Conservation (phyloP, 2,329 filamentous ascomycete genomes). For the Neobulgaria alba region DNA sequence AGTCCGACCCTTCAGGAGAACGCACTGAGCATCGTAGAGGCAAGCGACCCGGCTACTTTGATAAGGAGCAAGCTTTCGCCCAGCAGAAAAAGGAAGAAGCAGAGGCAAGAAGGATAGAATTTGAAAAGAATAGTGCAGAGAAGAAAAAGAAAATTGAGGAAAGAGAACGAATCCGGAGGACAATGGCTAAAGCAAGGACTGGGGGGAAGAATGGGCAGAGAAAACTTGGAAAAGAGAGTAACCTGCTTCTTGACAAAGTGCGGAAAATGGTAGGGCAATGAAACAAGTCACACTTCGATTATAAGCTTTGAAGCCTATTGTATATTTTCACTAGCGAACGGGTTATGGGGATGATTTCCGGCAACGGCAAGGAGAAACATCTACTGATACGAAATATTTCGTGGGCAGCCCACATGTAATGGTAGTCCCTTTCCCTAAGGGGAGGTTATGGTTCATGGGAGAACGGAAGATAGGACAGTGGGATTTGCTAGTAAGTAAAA, state of each 20-base stretch:
- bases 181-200: constrained; percentile 40
- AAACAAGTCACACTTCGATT: no score
- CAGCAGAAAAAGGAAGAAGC: constrained; percentile 45
- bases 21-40: constrained; percentile 10
- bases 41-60: constrained; percentile 30
- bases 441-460: no score
- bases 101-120: constrained; percentile 37
- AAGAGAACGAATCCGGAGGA: constrained; percentile 37
- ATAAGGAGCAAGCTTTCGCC: constrained; percentile 32
- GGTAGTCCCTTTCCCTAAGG: no score
- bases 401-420: no score
- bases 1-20: not conserved
- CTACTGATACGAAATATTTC: no score
- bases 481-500: no score
- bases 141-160: constrained; percentile 52
- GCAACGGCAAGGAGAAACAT: no score
- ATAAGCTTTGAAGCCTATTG: no score
- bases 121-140: constrained; percentile 45
- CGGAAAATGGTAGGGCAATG: constrained; percentile 36
- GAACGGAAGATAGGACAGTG: no score
- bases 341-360: no score
- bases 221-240: constrained; percentile 61
- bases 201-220: constrained; percentile 58
- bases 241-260: constrained; percentile 55
- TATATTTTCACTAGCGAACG: no score